Base-by-base conservation (phyloP, 2,329 filamentous ascomycete genomes). In the Dactylellina cionopaga region DNA sequence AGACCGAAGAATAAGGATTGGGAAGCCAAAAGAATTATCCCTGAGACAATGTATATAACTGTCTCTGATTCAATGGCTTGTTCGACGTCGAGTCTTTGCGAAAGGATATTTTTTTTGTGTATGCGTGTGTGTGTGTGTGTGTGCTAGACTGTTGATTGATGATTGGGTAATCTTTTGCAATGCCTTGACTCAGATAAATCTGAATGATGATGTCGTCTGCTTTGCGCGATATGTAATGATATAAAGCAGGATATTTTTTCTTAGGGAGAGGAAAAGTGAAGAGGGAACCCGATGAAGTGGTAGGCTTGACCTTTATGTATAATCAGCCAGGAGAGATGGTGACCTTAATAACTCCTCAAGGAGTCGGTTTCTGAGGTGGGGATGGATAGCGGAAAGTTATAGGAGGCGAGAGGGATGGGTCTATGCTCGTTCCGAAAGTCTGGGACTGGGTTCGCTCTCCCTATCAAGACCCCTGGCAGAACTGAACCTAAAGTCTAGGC, bases 381-480 rank as follows among this genome's bases (percentile, higher is more conserved):
- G 58, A 71, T 52, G 31, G 56, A 39, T 22, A 59, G 39, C 52
- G 66, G 59, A 56, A 71, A 54, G 66, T 55, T 64, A 71, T 58
- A 63, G 58, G 58, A 64, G 49, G 37, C 24, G 49, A 59, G 58
- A 52, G n/a, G n/a, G n/a, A 46, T 37, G 58, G 60, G 27, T 43
- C 47, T 64, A 37, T 71, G 49, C 66, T 64, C 22, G 66, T 71
- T 64, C 66, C 66, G 66, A 71, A 35, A 64, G 51, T 71, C 58
- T 71, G 66, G 66, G 35, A 71, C 66, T 70, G 65, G 65, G 55
- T 49, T 49, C 54, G 31, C 39, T 41, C 43, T 70, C 65, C n/a
- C 55, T 71, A 64, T 70, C 65, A 31, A 60, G 49, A 47, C 56
- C 63, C 65, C 65, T 55, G 65, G 56, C 56, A 15, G 31, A 13